These are phyloP conservation scores for Paulownia fortunei DNA, from an alignment of 257 asterid species.

Conservation along the genomic window DNA sequence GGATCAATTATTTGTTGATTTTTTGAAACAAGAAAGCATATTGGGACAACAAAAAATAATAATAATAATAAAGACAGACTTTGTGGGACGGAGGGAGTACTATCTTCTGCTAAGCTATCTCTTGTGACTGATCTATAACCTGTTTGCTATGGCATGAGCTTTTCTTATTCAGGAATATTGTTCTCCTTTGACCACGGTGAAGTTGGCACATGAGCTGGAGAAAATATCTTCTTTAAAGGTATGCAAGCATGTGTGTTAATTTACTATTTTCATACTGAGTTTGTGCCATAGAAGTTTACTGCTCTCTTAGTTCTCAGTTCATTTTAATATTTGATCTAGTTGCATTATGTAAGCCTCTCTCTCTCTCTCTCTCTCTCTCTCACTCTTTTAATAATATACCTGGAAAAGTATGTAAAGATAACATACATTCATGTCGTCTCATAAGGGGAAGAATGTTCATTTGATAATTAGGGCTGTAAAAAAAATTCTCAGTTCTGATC, in stretches of 20 bases:
- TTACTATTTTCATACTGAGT: background rate
- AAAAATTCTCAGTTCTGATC: background rate
- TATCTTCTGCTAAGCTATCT: conserved; percentile 25
- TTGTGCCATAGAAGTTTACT: conserved; percentile 8
- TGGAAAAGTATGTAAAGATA: conserved; percentile 11
- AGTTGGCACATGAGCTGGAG: conserved; percentile 79
- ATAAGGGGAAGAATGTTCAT: conserved; percentile 9
- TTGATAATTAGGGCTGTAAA: conserved; percentile 8
- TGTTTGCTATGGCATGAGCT: conserved; percentile 21
- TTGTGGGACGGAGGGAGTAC: conserved; percentile 1
- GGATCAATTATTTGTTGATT: background rate
- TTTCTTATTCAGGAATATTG: conserved; percentile 55
- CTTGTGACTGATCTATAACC: background rate
- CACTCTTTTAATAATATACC: background rate
- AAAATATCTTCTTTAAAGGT: conserved; percentile 86
- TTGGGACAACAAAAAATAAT: background rate
- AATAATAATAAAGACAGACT: background rate
- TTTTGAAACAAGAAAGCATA: background rate
- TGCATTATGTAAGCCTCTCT: background rate
- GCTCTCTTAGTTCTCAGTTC: conserved; percentile 6
- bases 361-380: too few species aligned
- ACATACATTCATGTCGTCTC: background rate
- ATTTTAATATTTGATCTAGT: background rate
- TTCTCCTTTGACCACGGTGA: conserved; percentile 71
- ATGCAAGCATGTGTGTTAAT: conserved; percentile 24